Evolutionary conservation across 225 moss, liverwort and hornwort species (phyloP).

Genomic region (Pleurozium schreberi): DNA sequence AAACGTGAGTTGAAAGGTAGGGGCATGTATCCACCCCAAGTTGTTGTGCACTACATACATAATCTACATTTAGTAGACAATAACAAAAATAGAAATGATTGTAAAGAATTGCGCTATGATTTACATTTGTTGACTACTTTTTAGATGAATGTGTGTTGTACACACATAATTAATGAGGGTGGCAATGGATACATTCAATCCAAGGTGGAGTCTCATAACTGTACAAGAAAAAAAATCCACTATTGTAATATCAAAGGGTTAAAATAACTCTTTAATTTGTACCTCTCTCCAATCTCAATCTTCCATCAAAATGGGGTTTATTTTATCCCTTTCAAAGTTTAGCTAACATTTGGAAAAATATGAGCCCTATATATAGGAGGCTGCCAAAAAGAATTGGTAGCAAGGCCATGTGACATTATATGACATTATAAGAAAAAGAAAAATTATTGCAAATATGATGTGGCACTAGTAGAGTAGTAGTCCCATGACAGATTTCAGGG

Average conservation of each 20-base stretch:
- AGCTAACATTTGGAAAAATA: too few relatives aligned
- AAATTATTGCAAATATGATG: too few relatives aligned
- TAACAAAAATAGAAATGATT: neutral
- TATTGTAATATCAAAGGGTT: neutral
- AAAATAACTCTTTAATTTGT: neutral
- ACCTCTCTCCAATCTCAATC: neutral
- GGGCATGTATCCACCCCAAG: neutral
- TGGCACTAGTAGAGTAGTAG: too few relatives aligned
- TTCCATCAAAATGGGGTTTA: neutral
- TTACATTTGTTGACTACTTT: neutral
- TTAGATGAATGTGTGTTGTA: neutral
- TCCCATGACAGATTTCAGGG: too few relatives aligned
- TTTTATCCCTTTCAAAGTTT: neutral
- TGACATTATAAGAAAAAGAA: too few relatives aligned
- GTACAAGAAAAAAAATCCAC: neutral
- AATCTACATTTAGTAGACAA: neutral
- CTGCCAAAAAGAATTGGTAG: too few relatives aligned
- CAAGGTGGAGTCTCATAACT: neutral
- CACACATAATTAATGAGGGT: neutral
- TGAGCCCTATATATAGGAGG: too few relatives aligned
- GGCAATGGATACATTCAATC: neutral
- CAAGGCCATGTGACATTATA: too few relatives aligned
- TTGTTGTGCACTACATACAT: neutral
- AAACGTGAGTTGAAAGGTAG: neutral
- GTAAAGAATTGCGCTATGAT: rapidly evolving